Evolutionary conservation across 768 basidiomycete species (phyloP), one percentile per base, ranked within the genome.

Genomic region (Phylloporus sp.): DNA sequence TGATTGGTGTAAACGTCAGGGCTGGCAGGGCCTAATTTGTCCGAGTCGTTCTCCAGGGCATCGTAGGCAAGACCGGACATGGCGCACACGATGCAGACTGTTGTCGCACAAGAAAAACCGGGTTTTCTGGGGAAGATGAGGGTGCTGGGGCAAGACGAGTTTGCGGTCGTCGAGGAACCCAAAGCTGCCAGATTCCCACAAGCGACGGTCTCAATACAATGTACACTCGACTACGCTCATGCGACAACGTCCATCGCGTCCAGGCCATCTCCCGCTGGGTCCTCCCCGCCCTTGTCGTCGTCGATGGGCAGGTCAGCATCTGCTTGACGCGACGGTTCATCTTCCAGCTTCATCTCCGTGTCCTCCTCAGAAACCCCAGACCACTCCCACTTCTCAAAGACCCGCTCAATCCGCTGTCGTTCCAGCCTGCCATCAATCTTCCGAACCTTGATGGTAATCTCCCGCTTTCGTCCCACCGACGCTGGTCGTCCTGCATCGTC

Each of bases 311-410:
- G 16, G 12, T 55, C 59, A 10, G 47, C 48, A 8, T 58, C 50
- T 32, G 26, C 36, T 44, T 39, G 51, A 36, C 26, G 45, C 22
- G 46, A 36, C 22, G 56, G 13, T 10, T 44, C 57, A 9, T 57
- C 69, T 20, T 60, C 58, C 34, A 56, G 22, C 48, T 63, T 67
- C 69, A 70, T 69, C 50, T 69, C 69, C 10, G 61, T 55, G n/a
- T 70, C 67, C 44, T 26, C 44, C 11, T 47, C 49, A 18, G 54
- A 35, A 43, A 38, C 40, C 6, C 52, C 53, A 20, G 65, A 49
- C 86, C 86, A 88, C 16, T 62, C 73, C 86, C 86, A 90, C 45
- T 76, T 75, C 69, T 91, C 88, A 38, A 84, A 68, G 23, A 74
- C 70, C 52, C 88, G 79, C 61, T 86, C 84, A 56, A 88, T 79